These are phyloP conservation scores for Picea glauca DNA, from an alignment of 75 land plant genomes.

Conservation along the genomic window DNA sequence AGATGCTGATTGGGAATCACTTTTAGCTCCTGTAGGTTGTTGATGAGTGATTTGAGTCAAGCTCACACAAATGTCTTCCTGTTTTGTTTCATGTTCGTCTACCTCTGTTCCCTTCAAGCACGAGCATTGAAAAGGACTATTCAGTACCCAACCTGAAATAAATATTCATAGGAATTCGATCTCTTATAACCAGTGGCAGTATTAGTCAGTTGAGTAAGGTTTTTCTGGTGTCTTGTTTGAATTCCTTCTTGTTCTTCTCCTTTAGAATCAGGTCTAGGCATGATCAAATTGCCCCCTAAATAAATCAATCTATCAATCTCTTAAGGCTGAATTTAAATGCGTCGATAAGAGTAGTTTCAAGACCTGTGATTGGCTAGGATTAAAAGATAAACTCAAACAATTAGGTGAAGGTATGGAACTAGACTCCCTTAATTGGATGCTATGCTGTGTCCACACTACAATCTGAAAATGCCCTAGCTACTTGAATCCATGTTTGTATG, in stretches of 20 bases:
- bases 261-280: background rate
- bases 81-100: background rate
- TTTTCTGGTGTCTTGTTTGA: background rate
- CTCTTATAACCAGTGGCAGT: background rate
- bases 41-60: background rate
- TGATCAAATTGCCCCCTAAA: background rate
- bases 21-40: background rate
- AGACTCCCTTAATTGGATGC: background rate
- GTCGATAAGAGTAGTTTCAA: background rate
- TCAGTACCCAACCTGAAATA: background rate
- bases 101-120: background rate
- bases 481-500: background rate
- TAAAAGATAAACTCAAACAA: background rate
- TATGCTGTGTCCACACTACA: background rate
- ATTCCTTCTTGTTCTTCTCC: background rate
- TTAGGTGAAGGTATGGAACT: background rate
- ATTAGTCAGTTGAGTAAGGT: background rate
- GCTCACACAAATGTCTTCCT: background rate
- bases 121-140: background rate
- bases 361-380: background rate
- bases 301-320: no score
- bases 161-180: background rate
- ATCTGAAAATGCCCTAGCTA: background rate
- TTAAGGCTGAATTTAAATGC: no score
- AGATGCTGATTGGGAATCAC: background rate